Base-by-base conservation (phyloP, 1,139 yeast species). In the Zhuliangozyma parablackwelliae region DNA sequence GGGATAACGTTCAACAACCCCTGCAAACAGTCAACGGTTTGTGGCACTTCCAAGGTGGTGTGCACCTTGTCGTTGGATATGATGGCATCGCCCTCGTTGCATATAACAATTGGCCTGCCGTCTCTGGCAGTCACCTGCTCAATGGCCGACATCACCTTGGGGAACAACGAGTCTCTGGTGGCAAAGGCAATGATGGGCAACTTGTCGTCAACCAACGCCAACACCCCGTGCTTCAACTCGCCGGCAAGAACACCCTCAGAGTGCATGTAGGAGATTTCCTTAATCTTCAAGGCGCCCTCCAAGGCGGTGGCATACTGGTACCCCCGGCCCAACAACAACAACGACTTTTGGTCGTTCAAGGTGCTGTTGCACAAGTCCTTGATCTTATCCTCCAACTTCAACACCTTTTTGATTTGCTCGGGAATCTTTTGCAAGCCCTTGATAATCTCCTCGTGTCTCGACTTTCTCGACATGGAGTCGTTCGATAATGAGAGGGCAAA, bases 161-260 rank as follows among this genome's bases (percentile, higher is more conserved):
- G 96, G 75, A 92, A 90, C 51, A 94, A 76, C 21, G 97, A 87
- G 65, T 94, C 99, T 58, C 95, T 80, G n/a, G 98, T 92, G 38
- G 97, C 97, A 65, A 94, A 82, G 10, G 95, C 95, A 63, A 94
- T 84, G 48, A 92, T 88, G 45, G 98, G 98, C 57, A 94, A 74
- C 50, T 84, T 72, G 54, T 87, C 95, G 63, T 94, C 99, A 46
- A 94, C 97, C 48, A 94, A 76, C 3, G 99, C 99, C 56, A 94
- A 78, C 29, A 89, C 96, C 65, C 99, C 99, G 59, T 94, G 99
- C 67, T 94, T 94, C 65, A 94, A 80, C 66, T 94, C 99, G 61
- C 98, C 99, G 23, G 99, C 98, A 49, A 92, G 80, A 36, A 94
- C 96, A 71, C 98, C 99, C 70, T 94, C 99, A 23, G 97, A 88